phyloP scores from a whole-genome alignment of 1,139 yeast genomes.

The Scheffersomyces lignicola region DNA sequence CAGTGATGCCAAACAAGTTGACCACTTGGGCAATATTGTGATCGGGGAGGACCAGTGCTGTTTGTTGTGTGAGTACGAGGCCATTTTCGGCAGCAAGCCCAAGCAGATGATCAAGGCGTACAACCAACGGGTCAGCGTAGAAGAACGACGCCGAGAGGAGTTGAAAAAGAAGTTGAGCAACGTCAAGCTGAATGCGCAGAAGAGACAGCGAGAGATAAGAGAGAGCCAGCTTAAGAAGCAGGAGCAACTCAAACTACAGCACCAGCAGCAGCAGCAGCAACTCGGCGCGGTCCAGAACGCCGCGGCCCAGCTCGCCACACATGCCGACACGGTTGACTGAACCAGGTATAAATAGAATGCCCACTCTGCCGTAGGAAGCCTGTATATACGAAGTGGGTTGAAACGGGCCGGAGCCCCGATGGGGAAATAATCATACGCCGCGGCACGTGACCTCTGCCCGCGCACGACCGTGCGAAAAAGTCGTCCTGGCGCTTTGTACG shows the following conservation, averaged over 20 bases:
- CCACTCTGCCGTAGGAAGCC: no score
- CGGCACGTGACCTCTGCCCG: no score
- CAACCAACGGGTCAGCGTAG: slow-evolving; percentile 30
- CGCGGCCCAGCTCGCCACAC: not conserved
- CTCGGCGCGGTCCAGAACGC: not conserved
- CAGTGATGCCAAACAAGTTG: slow-evolving; percentile 2
- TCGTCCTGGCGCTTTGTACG: no score
- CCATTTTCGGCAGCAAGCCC: slow-evolving; percentile 28
- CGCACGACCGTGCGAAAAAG: no score
- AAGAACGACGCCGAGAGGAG: slow-evolving; percentile 34
- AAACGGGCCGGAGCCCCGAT: no score
- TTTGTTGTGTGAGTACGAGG: slow-evolving; percentile 61
- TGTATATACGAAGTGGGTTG: no score
- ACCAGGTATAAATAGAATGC: no score
- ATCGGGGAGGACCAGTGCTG: slow-evolving; percentile 29
- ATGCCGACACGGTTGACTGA: no score
- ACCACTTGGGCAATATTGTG: not conserved
- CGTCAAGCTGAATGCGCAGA: slow-evolving; percentile 38
- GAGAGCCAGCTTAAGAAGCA: slow-evolving; percentile 19
- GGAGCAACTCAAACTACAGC: slow-evolving; percentile 6
- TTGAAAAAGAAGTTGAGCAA: slow-evolving; percentile 36
- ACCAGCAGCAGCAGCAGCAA: slow-evolving; percentile 9
- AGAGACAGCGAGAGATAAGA: slow-evolving; percentile 28
- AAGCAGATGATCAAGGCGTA: slow-evolving; percentile 27
- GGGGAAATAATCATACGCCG: no score